Conservation (phyloP, 345 rosid genomes). For the Salix arbutifolia region DNA sequence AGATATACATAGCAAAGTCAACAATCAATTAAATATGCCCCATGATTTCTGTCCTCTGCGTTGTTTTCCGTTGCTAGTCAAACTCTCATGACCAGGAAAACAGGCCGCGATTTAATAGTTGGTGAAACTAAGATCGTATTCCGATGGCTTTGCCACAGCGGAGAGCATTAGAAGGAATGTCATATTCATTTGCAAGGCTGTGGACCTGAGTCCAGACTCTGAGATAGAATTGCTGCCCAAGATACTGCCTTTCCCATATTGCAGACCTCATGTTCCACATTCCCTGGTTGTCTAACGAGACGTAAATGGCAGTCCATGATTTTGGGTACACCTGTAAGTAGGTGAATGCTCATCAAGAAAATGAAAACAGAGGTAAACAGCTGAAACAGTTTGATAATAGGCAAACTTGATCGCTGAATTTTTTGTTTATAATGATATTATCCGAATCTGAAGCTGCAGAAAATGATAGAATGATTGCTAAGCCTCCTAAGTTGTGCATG, state of each 20-base stretch:
- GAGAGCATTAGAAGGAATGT: constrained; percentile 64
- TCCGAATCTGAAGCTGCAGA: too few relatives aligned
- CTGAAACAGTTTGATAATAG: not conserved
- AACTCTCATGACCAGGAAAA: constrained; percentile 38
- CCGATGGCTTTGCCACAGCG: constrained; percentile 83
- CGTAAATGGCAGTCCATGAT: constrained; percentile 74
- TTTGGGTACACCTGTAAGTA: constrained; percentile 70
- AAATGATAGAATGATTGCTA: too few relatives aligned
- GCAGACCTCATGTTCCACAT: constrained; percentile 99
- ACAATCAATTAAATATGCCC: constrained; percentile 3
- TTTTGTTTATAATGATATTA: not conserved
- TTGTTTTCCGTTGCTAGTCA: constrained; percentile 28
- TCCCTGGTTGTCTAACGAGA: constrained; percentile 86
- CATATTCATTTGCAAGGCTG: constrained; percentile 66
- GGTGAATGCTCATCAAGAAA: not conserved
- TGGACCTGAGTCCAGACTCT: constrained; percentile 60
- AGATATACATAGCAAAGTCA: constrained; percentile 1
- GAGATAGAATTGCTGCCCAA: constrained; percentile 83
- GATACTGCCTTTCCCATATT: constrained; percentile 79
- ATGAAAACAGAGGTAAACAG: not conserved
- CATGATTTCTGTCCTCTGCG: not conserved
- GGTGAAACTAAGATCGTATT: constrained; percentile 29
- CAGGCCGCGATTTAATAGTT: not conserved
- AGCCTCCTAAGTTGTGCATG: too few relatives aligned
- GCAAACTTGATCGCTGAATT: not conserved